Base-by-base conservation (phyloP, 352 stramenopile genomes). In the Phytophthora pistaciae region DNA sequence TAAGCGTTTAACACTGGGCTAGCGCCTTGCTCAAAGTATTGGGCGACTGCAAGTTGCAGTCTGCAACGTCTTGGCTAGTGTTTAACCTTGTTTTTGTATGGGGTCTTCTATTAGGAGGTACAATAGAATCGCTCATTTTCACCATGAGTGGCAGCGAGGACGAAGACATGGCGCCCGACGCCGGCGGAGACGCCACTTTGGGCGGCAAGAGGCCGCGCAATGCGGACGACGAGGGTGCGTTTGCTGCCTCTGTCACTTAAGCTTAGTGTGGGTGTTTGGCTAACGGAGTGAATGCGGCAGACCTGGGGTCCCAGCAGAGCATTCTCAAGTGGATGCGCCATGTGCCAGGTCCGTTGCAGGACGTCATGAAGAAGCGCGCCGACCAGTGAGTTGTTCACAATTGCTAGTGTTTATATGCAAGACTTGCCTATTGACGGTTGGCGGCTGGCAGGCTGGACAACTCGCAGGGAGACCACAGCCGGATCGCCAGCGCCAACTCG, bases 301-400 rank as follows among this genome's bases (percentile, higher is more conserved):
- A 84, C 50, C 64, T 85, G 54, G 79, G 83, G 56, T 91, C 81
- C 8, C 83, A 91, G 54, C 82, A 85, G 66, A 91, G 83, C 57
- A 94, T 94, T 64, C 75, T 91, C 49, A 92, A 91, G 70, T 94
- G 85, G 87, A 84, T 92, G 68, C 84, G 83, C 5, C 74, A 87
- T 11, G 83, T 94, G 49, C 87, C 87, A 0, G 87, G 87, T 0
- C 87, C 87, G 16, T 66, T 94, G 52, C 85, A 91, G 57, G 87
- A 93, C 53, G 83, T 94, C 54, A 91, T 94, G 72, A 91, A 93
- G 70, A 83, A 91, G 60, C 78, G 88, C 46, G 77, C 78, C 20
- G 77, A 81, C 27, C 79, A 85, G 81, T 82, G 48, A 40, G 63
- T 74, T 40, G 33, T 8, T 27, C 25, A 54, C 7, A 44, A 7